Evolutionary conservation across 768 basidiomycete species (phyloP).

Genomic region (Hirschioporus abietinus): DNA sequence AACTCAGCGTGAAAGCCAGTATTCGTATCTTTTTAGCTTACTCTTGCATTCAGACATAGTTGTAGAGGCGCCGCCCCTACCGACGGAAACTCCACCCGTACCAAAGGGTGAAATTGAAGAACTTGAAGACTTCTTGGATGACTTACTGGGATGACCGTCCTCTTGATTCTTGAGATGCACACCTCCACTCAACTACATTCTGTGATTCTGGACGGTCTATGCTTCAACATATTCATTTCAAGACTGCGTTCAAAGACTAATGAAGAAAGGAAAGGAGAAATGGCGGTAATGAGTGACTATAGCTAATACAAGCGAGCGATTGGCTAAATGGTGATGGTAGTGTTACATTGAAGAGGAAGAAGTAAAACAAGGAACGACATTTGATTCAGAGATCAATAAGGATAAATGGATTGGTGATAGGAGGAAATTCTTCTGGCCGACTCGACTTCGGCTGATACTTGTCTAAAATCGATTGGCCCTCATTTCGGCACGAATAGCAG

Average conservation of each 20-base stretch:
- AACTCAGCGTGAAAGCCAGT: neutral
- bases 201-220: neutral
- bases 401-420: neutral
- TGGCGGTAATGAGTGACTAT: neutral
- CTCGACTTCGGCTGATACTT: neutral
- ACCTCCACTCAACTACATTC: neutral
- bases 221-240: neutral
- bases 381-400: neutral
- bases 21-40: neutral
- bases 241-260: neutral
- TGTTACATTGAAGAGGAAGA: neutral
- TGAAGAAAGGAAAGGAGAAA: neutral
- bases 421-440: neutral
- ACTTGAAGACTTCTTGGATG: conserved; percentile 72
- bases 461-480: neutral
- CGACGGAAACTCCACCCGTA: conserved; percentile 27
- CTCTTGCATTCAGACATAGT: conserved; percentile 24
- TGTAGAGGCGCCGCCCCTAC: conserved; percentile 51
- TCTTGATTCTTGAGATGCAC: neutral
- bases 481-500: neutral
- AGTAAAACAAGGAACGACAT: neutral
- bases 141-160: conserved; percentile 40
- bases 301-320: neutral
- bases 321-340: neutral
- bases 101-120: conserved; percentile 43